Percentiles rank a stretch among this genome's conserved stretches.
These are phyloP conservation scores for Russula sp. DNA, from an alignment of 768 basidiomycete genomes.

Conservation along the genomic window DNA sequence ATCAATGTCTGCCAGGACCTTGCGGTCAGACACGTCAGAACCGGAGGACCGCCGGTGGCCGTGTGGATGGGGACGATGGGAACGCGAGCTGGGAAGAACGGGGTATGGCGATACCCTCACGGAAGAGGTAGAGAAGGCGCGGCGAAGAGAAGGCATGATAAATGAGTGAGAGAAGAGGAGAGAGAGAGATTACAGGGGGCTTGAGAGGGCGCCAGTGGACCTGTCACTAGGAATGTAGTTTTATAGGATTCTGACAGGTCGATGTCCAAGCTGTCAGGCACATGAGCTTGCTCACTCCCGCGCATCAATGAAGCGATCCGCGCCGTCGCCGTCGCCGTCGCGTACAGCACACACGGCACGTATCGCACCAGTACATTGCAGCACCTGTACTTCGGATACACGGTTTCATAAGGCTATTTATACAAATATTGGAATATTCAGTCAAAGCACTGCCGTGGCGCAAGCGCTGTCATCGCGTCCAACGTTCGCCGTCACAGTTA, in stretches of 20 bases:
- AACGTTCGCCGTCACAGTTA: neutral
- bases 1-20: slow-evolving; percentile 81
- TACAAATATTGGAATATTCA: no score
- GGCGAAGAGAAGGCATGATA: slow-evolving; percentile 73
- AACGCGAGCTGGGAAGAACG: slow-evolving; percentile 33
- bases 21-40: slow-evolving; percentile 56
- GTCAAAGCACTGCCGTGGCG: no score
- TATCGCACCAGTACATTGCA: no score
- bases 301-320: neutral
- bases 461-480: no score
- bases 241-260: neutral
- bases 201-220: neutral
- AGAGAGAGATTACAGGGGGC: slow-evolving; percentile 10
- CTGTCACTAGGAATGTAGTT: neutral
- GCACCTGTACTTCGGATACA: no score
- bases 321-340: neutral
- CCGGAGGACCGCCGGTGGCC: slow-evolving; percentile 56
- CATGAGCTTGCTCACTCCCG: neutral
- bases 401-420: no score
- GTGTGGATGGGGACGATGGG: slow-evolving; percentile 26
- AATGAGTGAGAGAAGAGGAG: slow-evolving; percentile 37
- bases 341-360: no score
- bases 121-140: slow-evolving; percentile 61
- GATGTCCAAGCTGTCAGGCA: slow-evolving; percentile 6
- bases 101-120: slow-evolving; percentile 68